Percentiles rank a stretch among this genome's conserved stretches.
phyloP scores from a whole-genome alignment of 257 asterid species.

The Echium plantagineum region DNA sequence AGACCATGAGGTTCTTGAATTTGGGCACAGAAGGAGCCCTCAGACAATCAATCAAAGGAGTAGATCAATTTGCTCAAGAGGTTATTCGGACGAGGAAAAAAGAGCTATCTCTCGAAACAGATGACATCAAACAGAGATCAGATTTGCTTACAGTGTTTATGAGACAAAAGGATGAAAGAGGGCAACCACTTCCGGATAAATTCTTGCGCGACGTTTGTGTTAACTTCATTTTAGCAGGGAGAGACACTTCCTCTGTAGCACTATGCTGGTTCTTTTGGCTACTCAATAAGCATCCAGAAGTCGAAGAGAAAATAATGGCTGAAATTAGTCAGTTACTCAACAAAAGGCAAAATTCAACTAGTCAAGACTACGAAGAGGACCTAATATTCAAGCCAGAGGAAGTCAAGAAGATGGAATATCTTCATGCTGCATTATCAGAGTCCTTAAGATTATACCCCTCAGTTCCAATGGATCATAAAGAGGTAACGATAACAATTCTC shows the following conservation, averaged over 20 bases:
- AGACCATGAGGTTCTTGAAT: conserved; percentile 41
- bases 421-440: conserved; percentile 88
- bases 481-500: conserved; percentile 29
- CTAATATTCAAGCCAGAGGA: conserved; percentile 63
- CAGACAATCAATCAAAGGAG: conserved; percentile 39
- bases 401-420: conserved; percentile 87
- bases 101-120: conserved; percentile 33
- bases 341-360: conserved; percentile 27
- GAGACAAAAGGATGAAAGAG: conserved; percentile 47
- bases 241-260: conserved; percentile 97
- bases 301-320: conserved; percentile 54
- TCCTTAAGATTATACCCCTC: conserved; percentile 89
- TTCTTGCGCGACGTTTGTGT: conserved; percentile 79
- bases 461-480: conserved; percentile 94
- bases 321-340: conserved; percentile 50
- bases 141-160: conserved; percentile 74
- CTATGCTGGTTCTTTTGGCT: conserved; percentile 97
- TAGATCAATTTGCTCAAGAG: conserved; percentile 59
- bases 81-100: conserved; percentile 63
- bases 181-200: conserved; percentile 40
- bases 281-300: conserved; percentile 38
- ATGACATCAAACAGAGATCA: conserved; percentile 23
- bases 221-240: conserved; percentile 83
- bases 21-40: conserved; percentile 58
- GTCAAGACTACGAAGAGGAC: not conserved